Evolutionary conservation across 2,329 filamentous ascomycete species (phyloP).

Genomic region (Paraphaeosphaeria minitans): DNA sequence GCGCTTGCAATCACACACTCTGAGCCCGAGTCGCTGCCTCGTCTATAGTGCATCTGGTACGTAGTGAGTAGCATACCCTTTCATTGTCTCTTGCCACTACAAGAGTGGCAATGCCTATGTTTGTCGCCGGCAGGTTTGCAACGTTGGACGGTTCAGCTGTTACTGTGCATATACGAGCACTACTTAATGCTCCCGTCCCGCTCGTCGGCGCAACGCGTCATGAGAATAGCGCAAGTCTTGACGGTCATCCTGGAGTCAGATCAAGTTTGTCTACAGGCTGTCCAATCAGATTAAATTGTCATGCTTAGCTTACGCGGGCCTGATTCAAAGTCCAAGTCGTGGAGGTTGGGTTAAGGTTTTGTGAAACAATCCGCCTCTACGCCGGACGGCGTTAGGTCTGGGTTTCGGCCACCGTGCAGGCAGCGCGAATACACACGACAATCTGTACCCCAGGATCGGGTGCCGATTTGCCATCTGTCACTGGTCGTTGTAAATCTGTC

Average conservation of each 20-base stretch:
- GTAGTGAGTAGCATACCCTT: background rate
- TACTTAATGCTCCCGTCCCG: slow-evolving; percentile 38
- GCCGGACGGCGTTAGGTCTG: slow-evolving; percentile 7
- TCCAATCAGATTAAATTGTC: slow-evolving; percentile 4
- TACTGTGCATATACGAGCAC: slow-evolving; percentile 12
- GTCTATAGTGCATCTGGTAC: background rate
- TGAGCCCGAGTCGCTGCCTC: background rate
- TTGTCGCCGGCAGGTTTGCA: background rate
- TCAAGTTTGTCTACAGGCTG: slow-evolving; percentile 15
- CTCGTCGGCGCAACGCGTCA: slow-evolving; percentile 32
- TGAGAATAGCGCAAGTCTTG: slow-evolving; percentile 31
- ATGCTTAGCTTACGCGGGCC: background rate
- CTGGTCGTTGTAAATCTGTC: background rate
- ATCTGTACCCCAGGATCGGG: background rate
- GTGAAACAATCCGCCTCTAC: slow-evolving; percentile 8
- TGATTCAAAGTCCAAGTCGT: slow-evolving; percentile 4
- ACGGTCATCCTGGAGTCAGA: slow-evolving; percentile 36
- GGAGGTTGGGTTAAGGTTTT: slow-evolving; percentile 12
- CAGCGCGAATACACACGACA: background rate
- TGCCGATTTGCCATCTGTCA: background rate
- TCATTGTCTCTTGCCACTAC: background rate
- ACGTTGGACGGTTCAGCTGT: background rate
- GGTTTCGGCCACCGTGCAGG: slow-evolving; percentile 4
- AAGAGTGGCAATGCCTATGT: background rate
- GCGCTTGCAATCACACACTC: background rate